Conservation (phyloP, 805 yeast species). For the Wickerhamomyces bisporus region DNA sequence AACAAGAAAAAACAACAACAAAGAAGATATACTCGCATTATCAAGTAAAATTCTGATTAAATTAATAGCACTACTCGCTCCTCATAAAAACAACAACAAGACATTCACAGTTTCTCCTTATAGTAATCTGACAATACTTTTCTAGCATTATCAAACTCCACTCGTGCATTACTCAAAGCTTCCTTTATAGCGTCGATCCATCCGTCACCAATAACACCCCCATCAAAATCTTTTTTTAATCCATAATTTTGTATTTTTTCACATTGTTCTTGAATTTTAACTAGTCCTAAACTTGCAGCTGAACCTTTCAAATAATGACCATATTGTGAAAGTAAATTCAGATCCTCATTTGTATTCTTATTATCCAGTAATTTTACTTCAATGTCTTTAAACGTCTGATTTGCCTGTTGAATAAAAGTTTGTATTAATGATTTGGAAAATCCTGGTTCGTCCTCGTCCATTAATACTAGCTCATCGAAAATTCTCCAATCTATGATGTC, state of each 20-base stretch:
- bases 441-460: slow-evolving; percentile 97
- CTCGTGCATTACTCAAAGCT: slow-evolving; percentile 48
- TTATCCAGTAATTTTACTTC: slow-evolving; percentile 36
- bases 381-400: slow-evolving; percentile 70
- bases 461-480: slow-evolving; percentile 78
- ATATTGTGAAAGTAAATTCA: slow-evolving; percentile 59
- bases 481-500: slow-evolving; percentile 86
- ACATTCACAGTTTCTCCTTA: slow-evolving; percentile 26
- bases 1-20: too few relatives aligned
- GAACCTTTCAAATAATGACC: slow-evolving; percentile 96
- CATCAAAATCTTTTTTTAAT: slow-evolving; percentile 30
- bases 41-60: too few relatives aligned
- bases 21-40: too few relatives aligned
- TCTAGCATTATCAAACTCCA: slow-evolving; percentile 46
- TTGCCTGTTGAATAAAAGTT: slow-evolving; percentile 87
- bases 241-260: slow-evolving; percentile 93
- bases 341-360: slow-evolving; percentile 26
- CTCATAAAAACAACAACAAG: neutral
- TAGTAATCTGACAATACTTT: slow-evolving; percentile 48
- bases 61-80: too few relatives aligned
- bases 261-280: slow-evolving; percentile 78
- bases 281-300: slow-evolving; percentile 88
- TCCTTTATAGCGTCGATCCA: slow-evolving; percentile 40
- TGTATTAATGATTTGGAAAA: slow-evolving; percentile 73
- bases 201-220: slow-evolving; percentile 18